A percentile compares a stretch with the other conserved stretches of the same genome.
These are phyloP conservation scores for Rachicladosporium sp. DNA, from an alignment of 2,329 filamentous ascomycete species.

Conservation along the genomic window DNA sequence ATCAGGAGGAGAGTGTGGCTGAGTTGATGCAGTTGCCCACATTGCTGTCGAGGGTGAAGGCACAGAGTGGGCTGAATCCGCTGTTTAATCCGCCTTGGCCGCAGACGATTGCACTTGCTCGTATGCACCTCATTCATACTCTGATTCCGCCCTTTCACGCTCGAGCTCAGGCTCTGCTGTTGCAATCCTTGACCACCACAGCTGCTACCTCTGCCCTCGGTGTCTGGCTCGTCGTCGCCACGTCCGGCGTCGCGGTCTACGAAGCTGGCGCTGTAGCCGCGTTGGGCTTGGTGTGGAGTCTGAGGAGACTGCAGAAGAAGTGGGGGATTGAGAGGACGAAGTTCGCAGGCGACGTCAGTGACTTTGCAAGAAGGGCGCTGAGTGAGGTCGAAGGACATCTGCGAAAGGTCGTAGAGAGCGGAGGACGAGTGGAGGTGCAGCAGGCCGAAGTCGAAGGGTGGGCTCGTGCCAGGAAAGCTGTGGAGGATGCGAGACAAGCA, in stretches of 20 bases:
- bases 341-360: constrained; percentile 42
- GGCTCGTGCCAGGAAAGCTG: constrained; percentile 30
- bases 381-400: constrained; percentile 41
- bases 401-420: constrained; percentile 33
- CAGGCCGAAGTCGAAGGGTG: constrained; percentile 28
- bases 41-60: constrained; percentile 14
- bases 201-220: constrained; percentile 42
- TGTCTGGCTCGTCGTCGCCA: constrained; percentile 42
- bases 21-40: constrained; percentile 18
- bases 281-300: constrained; percentile 44
- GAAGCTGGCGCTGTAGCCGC: constrained; percentile 49
- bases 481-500: constrained; percentile 35
- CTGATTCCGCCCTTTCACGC: constrained; percentile 33
- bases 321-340: constrained; percentile 43
- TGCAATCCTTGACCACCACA: constrained; percentile 64
- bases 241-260: constrained; percentile 39
- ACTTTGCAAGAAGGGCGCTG: constrained; percentile 45
- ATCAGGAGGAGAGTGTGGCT: constrained; percentile 14
- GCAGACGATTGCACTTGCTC: constrained; percentile 57
- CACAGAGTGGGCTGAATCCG: constrained; percentile 19
- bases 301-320: constrained; percentile 45
- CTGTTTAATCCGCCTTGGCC: constrained; percentile 49
- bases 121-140: constrained; percentile 36
- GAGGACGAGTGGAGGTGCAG: constrained; percentile 27
- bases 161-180: constrained; percentile 40